Conservation (phyloP, 1,139 yeast genomes). For the Meyerozyma elateridarum region DNA sequence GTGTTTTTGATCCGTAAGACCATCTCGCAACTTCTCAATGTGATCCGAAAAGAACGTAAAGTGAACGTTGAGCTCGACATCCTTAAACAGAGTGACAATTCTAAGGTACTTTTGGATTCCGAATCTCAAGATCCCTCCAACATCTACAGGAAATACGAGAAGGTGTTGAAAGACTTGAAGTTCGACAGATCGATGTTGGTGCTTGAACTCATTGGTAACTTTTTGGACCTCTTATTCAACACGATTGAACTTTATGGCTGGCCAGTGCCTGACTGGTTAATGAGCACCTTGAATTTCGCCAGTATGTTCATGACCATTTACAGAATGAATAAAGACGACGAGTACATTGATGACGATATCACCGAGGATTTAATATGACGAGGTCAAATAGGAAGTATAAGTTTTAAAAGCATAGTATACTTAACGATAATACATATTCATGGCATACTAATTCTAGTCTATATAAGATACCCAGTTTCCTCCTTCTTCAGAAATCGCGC, state of each 20-base stretch:
- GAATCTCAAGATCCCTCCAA: conserved; percentile 3
- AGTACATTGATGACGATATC: conserved; percentile 44
- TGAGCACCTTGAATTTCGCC: conserved; percentile 38
- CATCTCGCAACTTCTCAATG: conserved; percentile 39
- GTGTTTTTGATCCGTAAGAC: conserved; percentile 42
- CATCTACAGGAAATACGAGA: conserved; percentile 34
- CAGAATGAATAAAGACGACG: conserved; percentile 51
- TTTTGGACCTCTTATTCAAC: conserved; percentile 39
- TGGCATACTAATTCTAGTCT: conserved; percentile 5
- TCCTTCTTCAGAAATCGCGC: too few relatives aligned
- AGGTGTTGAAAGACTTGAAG: conserved; percentile 38
- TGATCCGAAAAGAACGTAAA: conserved; percentile 35
- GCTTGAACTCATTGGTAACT: conserved; percentile 41
- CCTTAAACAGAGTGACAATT: conserved; percentile 21
- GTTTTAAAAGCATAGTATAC: conserved; percentile 1
- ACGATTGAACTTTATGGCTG: conserved; percentile 36
- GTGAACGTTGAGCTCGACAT: conserved; percentile 35
- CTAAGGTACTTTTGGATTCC: conserved; percentile 15
- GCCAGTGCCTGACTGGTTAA: conserved; percentile 41
- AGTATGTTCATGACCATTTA: conserved; percentile 48
- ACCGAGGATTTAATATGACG: conserved; percentile 38
- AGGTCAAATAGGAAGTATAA: not conserved
- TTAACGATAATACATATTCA: conserved; percentile 3
- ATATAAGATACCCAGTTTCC: conserved; percentile 1
- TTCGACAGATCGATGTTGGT: conserved; percentile 43